These are phyloP conservation scores for Penicillium sp. DNA, from an alignment of 2,329 filamentous ascomycete genomes.

Conservation along the genomic window DNA sequence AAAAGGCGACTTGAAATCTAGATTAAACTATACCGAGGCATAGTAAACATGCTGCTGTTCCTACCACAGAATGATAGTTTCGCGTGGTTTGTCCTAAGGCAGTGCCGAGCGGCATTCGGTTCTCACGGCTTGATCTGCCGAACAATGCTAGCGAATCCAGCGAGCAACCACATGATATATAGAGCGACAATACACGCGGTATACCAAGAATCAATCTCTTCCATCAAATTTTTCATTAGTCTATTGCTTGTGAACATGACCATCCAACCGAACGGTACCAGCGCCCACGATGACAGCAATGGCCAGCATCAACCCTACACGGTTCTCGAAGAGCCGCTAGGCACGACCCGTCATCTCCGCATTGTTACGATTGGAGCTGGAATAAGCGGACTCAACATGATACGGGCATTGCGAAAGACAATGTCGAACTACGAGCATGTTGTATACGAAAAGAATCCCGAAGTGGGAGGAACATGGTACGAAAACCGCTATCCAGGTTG, in stretches of 20 bases:
- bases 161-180: too few relatives aligned
- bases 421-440: background rate
- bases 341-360: background rate
- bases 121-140: too few relatives aligned
- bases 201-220: background rate
- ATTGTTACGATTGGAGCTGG: conserved; percentile 8
- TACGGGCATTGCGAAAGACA: background rate
- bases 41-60: too few relatives aligned
- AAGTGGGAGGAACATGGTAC: background rate
- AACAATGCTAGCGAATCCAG: too few relatives aligned
- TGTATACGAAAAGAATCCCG: background rate
- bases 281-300: too few relatives aligned
- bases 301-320: background rate
- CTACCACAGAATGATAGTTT: too few relatives aligned
- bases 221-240: background rate
- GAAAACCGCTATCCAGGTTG: background rate
- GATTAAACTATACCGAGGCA: too few relatives aligned
- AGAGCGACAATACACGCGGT: too few relatives aligned
- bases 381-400: background rate
- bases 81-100: too few relatives aligned
- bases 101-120: too few relatives aligned
- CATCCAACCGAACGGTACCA: too few relatives aligned
- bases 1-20: too few relatives aligned
- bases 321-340: background rate
- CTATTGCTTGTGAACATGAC: background rate